Conservation (phyloP, 2,329 filamentous ascomycete species). For the Sporothrix brasiliensis region DNA sequence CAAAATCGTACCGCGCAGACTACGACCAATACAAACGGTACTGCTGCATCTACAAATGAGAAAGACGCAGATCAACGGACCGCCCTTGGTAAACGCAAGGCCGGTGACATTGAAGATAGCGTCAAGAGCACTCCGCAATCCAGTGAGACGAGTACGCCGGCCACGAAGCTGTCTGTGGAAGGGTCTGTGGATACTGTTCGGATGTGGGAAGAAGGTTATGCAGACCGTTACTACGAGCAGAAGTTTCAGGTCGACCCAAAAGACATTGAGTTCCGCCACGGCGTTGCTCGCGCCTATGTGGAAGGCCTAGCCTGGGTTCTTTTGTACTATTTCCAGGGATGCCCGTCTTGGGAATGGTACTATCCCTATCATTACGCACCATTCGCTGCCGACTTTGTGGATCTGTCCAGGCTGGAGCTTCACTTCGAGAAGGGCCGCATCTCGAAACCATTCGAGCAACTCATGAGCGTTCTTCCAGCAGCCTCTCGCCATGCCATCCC, state of each 20-base stretch:
- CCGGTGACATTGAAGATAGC: constrained; percentile 66
- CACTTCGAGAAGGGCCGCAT: constrained; percentile 81
- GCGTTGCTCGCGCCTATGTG: constrained; percentile 88
- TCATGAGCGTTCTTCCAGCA: constrained; percentile 96
- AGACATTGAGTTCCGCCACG: constrained; percentile 82
- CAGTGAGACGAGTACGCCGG: constrained; percentile 45
- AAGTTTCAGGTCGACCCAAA: constrained; percentile 86
- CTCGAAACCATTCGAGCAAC: constrained; percentile 91
- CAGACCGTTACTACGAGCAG: constrained; percentile 93
- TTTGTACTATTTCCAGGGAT: constrained; percentile 96
- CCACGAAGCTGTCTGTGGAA: constrained; percentile 56
- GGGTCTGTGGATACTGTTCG: constrained; percentile 77
- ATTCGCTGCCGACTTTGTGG: constrained; percentile 91
- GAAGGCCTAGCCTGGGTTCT: constrained; percentile 95
- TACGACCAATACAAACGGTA: constrained; percentile 29
- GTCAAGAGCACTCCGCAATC: constrained; percentile 61
- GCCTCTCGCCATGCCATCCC: constrained; percentile 91
- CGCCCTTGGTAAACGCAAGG: constrained; percentile 69
- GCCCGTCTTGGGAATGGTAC: constrained; percentile 98
- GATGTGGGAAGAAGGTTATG: constrained; percentile 94
- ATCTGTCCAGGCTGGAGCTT: constrained; percentile 76
- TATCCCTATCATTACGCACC: constrained; percentile 98
- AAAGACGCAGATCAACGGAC: constrained; percentile 35
- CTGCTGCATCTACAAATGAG: not conserved
- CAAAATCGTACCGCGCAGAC: constrained; percentile 50